Evolutionary conservation across 306 rosid species (phyloP).

Genomic region (Acacia melanoxylon): DNA sequence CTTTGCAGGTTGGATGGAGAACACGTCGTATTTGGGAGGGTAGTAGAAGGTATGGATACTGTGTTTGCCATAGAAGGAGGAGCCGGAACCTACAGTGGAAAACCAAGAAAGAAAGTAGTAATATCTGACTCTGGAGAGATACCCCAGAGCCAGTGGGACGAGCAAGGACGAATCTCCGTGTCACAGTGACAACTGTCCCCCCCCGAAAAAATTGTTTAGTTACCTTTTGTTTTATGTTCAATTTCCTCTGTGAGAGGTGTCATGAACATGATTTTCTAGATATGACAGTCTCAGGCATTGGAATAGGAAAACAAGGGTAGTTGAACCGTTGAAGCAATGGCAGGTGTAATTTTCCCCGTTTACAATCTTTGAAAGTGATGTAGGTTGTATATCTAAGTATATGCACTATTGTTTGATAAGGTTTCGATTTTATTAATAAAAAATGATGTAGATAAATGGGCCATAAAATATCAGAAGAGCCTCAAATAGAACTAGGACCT

Average conservation of each 20-base stretch:
- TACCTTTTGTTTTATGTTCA: conserved; percentile 12
- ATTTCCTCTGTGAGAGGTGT: conserved; percentile 32
- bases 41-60: conserved; percentile 79
- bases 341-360: neutral
- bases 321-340: neutral
- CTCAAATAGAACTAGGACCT: neutral
- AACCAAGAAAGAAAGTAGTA: conserved; percentile 77
- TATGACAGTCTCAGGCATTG: neutral
- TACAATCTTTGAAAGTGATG: neutral
- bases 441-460: neutral
- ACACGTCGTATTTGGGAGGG: conserved; percentile 82
- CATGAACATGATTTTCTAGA: neutral
- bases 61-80: conserved; percentile 86
- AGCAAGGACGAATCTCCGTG: conserved; percentile 47
- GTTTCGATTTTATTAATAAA: neutral
- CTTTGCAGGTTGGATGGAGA: conserved; percentile 83
- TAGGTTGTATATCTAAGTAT: neutral
- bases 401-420: neutral
- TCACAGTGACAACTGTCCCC: neutral
- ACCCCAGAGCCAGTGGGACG: conserved; percentile 65
- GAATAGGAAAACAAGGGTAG: neutral
- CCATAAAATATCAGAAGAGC: neutral
- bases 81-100: conserved; percentile 80
- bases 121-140: conserved; percentile 77
- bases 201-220: conserved; percentile 3